Conservation (phyloP, 2,329 filamentous ascomycete species). For the Pleurostoma richardsiae region DNA sequence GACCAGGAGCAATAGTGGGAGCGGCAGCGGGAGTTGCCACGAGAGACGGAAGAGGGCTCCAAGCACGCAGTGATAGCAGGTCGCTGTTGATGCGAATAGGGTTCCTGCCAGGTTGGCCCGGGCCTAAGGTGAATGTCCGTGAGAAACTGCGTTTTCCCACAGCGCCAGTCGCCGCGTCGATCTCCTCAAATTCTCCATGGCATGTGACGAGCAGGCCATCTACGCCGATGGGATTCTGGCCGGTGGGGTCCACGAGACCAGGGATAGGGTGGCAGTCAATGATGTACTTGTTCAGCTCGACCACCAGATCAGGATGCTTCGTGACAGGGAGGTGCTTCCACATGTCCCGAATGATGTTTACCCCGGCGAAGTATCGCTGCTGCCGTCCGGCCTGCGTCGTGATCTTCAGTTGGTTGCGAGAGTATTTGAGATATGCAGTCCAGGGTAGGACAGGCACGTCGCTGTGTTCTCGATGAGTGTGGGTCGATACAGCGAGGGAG, state of each 20-base stretch:
- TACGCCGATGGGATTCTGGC: constrained; percentile 60
- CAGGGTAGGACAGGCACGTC: constrained; percentile 50
- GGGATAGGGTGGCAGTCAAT: constrained; percentile 76
- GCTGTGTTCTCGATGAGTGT: constrained; percentile 39
- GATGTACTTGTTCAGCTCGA: constrained; percentile 68
- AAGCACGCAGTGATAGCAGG: constrained; percentile 68
- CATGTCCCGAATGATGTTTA: constrained; percentile 57
- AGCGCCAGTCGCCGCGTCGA: constrained; percentile 49
- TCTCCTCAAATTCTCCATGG: constrained; percentile 82
- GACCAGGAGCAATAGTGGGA: constrained; percentile 13
- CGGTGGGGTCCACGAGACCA: constrained; percentile 64
- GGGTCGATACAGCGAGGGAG: constrained; percentile 67
- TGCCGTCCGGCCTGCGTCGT: constrained; percentile 50
- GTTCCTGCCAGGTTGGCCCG: constrained; percentile 59
- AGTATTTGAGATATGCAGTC: constrained; percentile 71
- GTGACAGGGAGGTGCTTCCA: constrained; percentile 71
- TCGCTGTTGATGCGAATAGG: constrained; percentile 75
- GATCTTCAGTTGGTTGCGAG: constrained; percentile 72
- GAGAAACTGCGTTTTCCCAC: constrained; percentile 73
- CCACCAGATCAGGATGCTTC: constrained; percentile 65
- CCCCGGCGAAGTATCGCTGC: constrained; percentile 62
- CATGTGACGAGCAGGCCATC: constrained; percentile 73
- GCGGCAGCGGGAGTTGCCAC: constrained; percentile 20
- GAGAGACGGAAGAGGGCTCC: constrained; percentile 43
- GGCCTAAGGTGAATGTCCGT: constrained; percentile 73